Conservation (phyloP, 768 basidiomycete genomes). For the Amanita pallidorosea region DNA sequence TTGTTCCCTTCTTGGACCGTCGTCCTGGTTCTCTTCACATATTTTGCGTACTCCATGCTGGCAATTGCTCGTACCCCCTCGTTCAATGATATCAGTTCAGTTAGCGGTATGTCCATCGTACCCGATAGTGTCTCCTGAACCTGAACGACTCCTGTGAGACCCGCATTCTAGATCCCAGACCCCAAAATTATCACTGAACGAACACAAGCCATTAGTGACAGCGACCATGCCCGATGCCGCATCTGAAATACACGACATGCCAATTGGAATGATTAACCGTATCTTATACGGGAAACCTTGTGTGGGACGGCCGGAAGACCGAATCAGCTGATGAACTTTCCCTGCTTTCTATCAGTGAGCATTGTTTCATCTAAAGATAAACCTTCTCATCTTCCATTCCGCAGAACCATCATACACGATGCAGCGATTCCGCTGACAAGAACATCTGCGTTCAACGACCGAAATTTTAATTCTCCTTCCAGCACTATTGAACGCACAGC, state of each 20-base stretch:
- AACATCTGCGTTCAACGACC: neutral
- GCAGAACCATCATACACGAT: neutral
- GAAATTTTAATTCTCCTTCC: neutral
- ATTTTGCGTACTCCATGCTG: slow-evolving; percentile 66
- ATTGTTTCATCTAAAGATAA: slow-evolving; percentile 1
- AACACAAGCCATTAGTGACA: slow-evolving; percentile 33
- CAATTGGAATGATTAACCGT: slow-evolving; percentile 71
- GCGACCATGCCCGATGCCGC: slow-evolving; percentile 35
- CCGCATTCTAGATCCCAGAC: neutral
- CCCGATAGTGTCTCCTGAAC: slow-evolving; percentile 8
- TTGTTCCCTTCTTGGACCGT: slow-evolving; percentile 73
- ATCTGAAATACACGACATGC: slow-evolving; percentile 73
- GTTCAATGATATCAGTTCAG: slow-evolving; percentile 54
- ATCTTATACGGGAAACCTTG: slow-evolving; percentile 36
- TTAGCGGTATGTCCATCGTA: slow-evolving; percentile 41
- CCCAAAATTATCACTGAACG: neutral
- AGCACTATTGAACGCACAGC: neutral
- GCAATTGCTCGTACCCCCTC: slow-evolving; percentile 62
- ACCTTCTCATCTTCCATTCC: neutral
- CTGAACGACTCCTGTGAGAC: neutral
- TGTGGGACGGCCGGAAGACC: neutral
- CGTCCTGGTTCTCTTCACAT: slow-evolving; percentile 61
- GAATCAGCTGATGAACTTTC: neutral
- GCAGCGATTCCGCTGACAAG: neutral
- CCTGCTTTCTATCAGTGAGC: neutral